A percentile compares a stretch with the other conserved stretches of the same genome.
Conservation (phyloP, 2,329 filamentous ascomycete genomes). For the Gliomastix tumulicola region DNA sequence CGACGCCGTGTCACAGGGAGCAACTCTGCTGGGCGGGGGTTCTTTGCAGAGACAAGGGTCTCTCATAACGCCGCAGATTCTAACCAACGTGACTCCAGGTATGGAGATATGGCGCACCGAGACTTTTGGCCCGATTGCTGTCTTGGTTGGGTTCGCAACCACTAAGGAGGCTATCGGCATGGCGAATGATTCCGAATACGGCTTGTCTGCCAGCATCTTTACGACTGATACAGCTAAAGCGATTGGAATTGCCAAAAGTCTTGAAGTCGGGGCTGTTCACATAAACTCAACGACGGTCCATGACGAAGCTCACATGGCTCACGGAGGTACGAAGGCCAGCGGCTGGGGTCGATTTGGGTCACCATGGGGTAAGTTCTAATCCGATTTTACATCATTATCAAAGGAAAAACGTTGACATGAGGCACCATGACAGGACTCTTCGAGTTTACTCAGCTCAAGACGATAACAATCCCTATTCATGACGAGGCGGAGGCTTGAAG, state of each 20-base stretch:
- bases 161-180: conserved; percentile 58
- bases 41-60: conserved; percentile 26
- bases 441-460: background rate
- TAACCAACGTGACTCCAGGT: conserved; percentile 52
- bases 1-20: conserved; percentile 51
- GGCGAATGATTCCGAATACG: conserved; percentile 67
- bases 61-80: conserved; percentile 47
- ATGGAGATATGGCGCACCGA: conserved; percentile 63
- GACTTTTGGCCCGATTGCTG: conserved; percentile 60
- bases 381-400: background rate
- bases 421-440: background rate
- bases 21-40: conserved; percentile 49
- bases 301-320: background rate
- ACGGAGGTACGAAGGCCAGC: background rate
- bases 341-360: background rate
- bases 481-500: too few relatives aligned
- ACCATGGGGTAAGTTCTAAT: background rate
- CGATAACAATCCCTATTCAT: too few relatives aligned
- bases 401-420: too few relatives aligned
- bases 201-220: conserved; percentile 57
- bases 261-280: background rate
- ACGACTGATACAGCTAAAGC: background rate
- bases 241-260: background rate
- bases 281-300: background rate
- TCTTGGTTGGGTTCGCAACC: conserved; percentile 49